Percentiles rank a stretch among this genome's conserved stretches.
phyloP scores from a whole-genome alignment of 1,284 basidiomycete genomes.

The Ustilago shanxiensis region DNA sequence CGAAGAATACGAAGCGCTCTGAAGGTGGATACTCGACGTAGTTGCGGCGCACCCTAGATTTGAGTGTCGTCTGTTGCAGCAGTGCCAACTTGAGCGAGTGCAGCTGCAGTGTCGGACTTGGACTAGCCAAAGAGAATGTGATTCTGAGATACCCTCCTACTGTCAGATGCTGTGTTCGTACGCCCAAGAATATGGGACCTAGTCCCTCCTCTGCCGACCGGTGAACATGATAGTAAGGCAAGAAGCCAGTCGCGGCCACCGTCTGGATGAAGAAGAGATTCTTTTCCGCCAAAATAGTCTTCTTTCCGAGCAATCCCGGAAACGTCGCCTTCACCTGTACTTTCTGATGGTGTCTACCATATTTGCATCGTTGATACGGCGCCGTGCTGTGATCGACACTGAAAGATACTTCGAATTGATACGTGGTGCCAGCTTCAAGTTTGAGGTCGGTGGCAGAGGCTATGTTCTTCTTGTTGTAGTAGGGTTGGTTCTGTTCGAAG shows the following conservation, averaged over 20 bases:
- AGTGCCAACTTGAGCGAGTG: conserved; percentile 45
- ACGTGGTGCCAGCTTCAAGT: conserved; percentile 44
- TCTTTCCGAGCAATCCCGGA: conserved; percentile 48
- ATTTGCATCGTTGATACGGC: conserved; percentile 54
- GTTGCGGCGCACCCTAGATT: conserved; percentile 42
- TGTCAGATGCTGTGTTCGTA: conserved; percentile 50
- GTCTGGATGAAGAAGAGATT: conserved; percentile 51
- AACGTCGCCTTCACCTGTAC: conserved; percentile 53
- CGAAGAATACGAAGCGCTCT: conserved; percentile 49
- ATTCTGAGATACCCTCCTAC: conserved; percentile 54
- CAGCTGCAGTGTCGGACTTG: conserved; percentile 38
- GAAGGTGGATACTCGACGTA: conserved; percentile 42
- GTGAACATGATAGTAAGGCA: conserved; percentile 54
- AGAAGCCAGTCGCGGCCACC: conserved; percentile 27
- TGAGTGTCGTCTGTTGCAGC: conserved; percentile 52
- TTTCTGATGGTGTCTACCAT: conserved; percentile 51
- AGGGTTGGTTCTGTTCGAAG: conserved; percentile 55
- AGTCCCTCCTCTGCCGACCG: conserved; percentile 38
- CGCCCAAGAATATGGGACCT: conserved; percentile 48
- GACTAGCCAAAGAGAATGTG: conserved; percentile 48
- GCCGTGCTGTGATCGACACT: conserved; percentile 51
- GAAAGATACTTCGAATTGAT: conserved; percentile 51
- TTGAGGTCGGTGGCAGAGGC: conserved; percentile 45
- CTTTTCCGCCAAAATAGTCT: conserved; percentile 49
- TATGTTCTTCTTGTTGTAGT: conserved; percentile 50